Evolutionary conservation across 164 flowering plant species (phyloP).

Genomic region (Dillenia suffruticosa): DNA sequence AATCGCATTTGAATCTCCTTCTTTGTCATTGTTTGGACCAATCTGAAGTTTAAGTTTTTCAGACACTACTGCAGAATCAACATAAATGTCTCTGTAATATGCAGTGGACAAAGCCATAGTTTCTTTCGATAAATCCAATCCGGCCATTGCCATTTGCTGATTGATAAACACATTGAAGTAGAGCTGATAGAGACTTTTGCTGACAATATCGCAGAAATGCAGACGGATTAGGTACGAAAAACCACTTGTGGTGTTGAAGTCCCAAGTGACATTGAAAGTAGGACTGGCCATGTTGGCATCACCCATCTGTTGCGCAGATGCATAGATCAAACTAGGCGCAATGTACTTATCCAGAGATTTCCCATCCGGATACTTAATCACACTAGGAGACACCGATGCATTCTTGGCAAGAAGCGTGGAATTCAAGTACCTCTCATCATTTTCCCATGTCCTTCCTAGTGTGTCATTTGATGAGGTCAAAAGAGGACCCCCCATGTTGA

Average conservation of each 20-base stretch:
- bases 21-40: constrained; percentile 10
- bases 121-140: constrained; percentile 11
- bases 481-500: constrained; percentile 41
- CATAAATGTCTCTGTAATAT: constrained; percentile 18
- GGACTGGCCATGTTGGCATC: neutral
- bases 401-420: constrained; percentile 21
- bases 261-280: too few species aligned
- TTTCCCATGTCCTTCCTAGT: constrained; percentile 39
- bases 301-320: constrained; percentile 8
- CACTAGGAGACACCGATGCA: constrained; percentile 13
- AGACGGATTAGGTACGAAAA: constrained; percentile 5
- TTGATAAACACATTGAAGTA: constrained; percentile 11
- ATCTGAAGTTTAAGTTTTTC: constrained; percentile 14
- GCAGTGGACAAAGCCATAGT: constrained; percentile 10
- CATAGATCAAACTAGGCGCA: constrained; percentile 11
- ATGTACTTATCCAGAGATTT: neutral
- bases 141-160: constrained; percentile 11
- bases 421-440: constrained; percentile 27
- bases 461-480: constrained; percentile 33
- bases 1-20: constrained; percentile 14
- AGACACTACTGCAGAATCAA: constrained; percentile 7
- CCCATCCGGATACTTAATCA: constrained; percentile 1
- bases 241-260: constrained; percentile 8
- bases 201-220: constrained; percentile 16
- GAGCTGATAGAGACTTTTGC: constrained; percentile 1